These are phyloP conservation scores for Cucurbita ficifolia DNA, from an alignment of 306 rosid species.

Conservation along the genomic window DNA sequence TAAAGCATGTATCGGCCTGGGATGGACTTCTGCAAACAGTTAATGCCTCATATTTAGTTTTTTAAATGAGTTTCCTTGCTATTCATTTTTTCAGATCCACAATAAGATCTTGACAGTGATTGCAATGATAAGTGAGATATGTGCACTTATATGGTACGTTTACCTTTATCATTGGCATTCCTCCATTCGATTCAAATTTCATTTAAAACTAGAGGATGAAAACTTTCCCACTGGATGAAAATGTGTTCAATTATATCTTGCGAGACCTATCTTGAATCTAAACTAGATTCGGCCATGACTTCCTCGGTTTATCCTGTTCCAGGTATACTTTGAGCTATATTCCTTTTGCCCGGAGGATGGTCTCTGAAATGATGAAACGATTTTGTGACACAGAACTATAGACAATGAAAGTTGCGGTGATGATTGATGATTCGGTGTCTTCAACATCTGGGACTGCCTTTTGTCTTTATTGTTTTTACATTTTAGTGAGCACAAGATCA, in stretches of 20 bases:
- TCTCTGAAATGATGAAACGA: constrained; percentile 72
- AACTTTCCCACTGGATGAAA: not conserved
- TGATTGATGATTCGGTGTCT: constrained; percentile 1
- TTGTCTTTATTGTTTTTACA: not conserved
- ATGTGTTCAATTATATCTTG: not conserved
- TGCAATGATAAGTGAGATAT: constrained; percentile 66
- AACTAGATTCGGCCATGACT: not conserved
- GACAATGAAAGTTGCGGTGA: constrained; percentile 2
- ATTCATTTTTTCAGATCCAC: constrained; percentile 44
- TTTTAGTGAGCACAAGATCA: not conserved
- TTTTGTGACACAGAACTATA: constrained; percentile 74
- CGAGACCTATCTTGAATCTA: not conserved
- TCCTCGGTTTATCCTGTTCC: constrained; percentile 17
- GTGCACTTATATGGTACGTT: constrained; percentile 77
- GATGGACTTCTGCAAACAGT: not conserved
- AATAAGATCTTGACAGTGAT: constrained; percentile 64
- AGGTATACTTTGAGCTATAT: constrained; percentile 95
- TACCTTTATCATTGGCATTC: constrained; percentile 1
- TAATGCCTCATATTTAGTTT: not conserved
- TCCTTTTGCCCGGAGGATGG: constrained; percentile 95
- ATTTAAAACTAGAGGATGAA: constrained; percentile 6
- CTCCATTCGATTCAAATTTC: constrained; percentile 1
- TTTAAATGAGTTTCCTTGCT: not conserved
- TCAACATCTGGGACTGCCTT: constrained; percentile 9
- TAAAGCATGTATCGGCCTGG: not conserved